Percentiles rank a stretch among this genome's conserved stretches.
phyloP scores from a whole-genome alignment of 495 filamentous ascomycete species.

The Pyrenula aspistea region DNA sequence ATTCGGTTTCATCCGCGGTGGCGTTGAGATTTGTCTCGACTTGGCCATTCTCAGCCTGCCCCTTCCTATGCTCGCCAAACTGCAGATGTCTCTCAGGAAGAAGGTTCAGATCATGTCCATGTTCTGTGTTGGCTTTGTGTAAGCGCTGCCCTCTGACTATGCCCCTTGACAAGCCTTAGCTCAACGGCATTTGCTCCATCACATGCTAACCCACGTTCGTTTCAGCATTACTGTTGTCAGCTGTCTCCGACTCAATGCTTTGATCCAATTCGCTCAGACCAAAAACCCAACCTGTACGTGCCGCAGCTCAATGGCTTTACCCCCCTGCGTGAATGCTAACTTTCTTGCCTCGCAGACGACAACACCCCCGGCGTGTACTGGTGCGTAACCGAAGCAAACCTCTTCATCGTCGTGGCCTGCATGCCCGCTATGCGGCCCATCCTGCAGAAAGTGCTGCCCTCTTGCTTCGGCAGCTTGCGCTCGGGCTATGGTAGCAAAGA shows the following conservation, averaged over 20 bases:
- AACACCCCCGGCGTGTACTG: conserved; percentile 30
- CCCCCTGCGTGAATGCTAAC: neutral
- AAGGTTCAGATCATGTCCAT: conserved; percentile 38
- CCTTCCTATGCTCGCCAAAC: conserved; percentile 25
- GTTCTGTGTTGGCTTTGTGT: conserved; percentile 43
- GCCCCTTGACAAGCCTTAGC: neutral
- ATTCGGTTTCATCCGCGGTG: conserved; percentile 12
- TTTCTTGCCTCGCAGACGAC: conserved; percentile 13
- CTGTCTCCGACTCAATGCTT: conserved; percentile 23
- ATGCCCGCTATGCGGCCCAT: conserved; percentile 11
- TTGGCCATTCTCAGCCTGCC: conserved; percentile 21
- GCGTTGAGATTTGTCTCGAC: conserved; percentile 15
- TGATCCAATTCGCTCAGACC: conserved; percentile 21
- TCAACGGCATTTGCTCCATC: neutral
- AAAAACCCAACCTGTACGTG: conserved; percentile 19
- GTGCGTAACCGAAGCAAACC: conserved; percentile 33
- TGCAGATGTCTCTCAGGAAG: conserved; percentile 30
- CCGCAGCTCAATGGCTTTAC: neutral
- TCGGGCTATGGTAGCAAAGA: no score
- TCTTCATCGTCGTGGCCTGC: conserved; percentile 33
- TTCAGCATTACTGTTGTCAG: conserved; percentile 25
- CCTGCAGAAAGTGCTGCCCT: neutral
- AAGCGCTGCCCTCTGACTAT: conserved; percentile 7
- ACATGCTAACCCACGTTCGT: neutral
- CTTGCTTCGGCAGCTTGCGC: neutral